These are phyloP conservation scores for Rhizopogon vinicolor DNA, from an alignment of 768 basidiomycete genomes.

Conservation along the genomic window DNA sequence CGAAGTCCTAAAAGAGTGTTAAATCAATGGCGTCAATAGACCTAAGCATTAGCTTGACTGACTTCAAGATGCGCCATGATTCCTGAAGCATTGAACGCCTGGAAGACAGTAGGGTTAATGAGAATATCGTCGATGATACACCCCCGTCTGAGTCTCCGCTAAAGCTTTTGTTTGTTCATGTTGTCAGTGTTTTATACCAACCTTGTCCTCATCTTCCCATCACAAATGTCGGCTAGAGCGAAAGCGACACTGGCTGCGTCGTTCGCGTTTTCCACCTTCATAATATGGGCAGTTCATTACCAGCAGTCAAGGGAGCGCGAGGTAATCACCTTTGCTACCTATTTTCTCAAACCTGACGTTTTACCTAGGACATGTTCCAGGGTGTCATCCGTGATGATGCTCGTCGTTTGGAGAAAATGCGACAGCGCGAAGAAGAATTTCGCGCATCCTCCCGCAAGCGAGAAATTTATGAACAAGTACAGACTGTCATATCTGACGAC, in stretches of 20 bases:
- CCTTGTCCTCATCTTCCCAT: neutral
- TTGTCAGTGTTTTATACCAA: conserved; percentile 20
- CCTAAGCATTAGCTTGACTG: conserved; percentile 1
- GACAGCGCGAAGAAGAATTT: conserved; percentile 57
- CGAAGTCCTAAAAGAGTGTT: conserved; percentile 59
- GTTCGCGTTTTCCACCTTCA: conserved; percentile 55
- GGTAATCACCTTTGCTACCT: conserved; percentile 36
- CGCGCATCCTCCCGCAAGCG: conserved; percentile 59
- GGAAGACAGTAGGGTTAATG: conserved; percentile 4
- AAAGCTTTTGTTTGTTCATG: conserved; percentile 34
- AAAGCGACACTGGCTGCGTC: conserved; percentile 73
- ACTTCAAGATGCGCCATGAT: conserved; percentile 42
- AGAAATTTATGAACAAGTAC: conserved; percentile 58
- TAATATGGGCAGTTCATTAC: conserved; percentile 88
- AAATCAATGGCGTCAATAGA: conserved; percentile 4
- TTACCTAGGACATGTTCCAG: conserved; percentile 76
- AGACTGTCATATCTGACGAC: conserved; percentile 24
- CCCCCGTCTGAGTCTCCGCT: conserved; percentile 3
- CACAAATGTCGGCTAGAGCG: conserved; percentile 59
- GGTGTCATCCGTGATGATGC: conserved; percentile 89
- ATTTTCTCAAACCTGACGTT: neutral
- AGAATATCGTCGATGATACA: neutral
- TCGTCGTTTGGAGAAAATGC: conserved; percentile 68
- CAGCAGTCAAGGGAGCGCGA: conserved; percentile 81
- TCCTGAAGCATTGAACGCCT: conserved; percentile 15